A percentile compares a stretch with the other conserved stretches of the same genome.
Conservation (phyloP, 306 rosid genomes). For the Erythrophleum fordii region DNA sequence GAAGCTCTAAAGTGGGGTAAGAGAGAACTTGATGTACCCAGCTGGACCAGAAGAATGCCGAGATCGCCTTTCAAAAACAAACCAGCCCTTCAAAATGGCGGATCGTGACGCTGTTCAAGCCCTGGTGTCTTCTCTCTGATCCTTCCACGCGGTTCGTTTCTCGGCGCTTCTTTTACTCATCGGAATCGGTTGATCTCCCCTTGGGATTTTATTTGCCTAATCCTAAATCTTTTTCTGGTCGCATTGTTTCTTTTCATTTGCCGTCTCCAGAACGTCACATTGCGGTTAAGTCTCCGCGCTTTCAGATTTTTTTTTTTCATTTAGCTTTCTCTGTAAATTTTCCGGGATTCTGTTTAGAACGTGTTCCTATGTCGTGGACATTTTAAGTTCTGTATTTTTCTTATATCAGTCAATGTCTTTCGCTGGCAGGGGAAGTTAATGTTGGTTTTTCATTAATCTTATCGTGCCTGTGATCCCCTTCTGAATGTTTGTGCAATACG, state of each 20-base stretch:
- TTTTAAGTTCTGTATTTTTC: not conserved
- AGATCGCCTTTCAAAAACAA: slow-evolving; percentile 7
- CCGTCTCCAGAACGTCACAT: not conserved
- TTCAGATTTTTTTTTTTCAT: not conserved
- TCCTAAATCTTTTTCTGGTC: not conserved
- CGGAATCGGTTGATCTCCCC: not conserved
- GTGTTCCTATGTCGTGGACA: slow-evolving; percentile 2
- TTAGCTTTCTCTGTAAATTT: not conserved
- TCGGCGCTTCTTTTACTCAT: not conserved
- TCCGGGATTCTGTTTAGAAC: not conserved
- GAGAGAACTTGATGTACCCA: not conserved
- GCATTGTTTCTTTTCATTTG: not conserved
- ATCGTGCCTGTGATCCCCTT: not conserved
- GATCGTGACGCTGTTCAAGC: slow-evolving; percentile 26
- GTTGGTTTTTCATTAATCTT: not conserved
- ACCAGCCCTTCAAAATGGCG: slow-evolving; percentile 22
- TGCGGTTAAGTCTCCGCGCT: not conserved
- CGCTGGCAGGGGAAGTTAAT: slow-evolving; percentile 37
- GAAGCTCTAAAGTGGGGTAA: not conserved
- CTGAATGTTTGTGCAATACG: not conserved
- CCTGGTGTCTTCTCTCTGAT: not conserved
- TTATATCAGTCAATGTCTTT: slow-evolving; percentile 8
- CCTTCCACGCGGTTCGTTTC: not conserved
- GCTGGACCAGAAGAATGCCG: slow-evolving; percentile 7
- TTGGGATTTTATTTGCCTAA: not conserved